Evolutionary conservation across 768 basidiomycete species (phyloP), one percentile per base, ranked within the genome.

Genomic region (Crepidotus variabilis): DNA sequence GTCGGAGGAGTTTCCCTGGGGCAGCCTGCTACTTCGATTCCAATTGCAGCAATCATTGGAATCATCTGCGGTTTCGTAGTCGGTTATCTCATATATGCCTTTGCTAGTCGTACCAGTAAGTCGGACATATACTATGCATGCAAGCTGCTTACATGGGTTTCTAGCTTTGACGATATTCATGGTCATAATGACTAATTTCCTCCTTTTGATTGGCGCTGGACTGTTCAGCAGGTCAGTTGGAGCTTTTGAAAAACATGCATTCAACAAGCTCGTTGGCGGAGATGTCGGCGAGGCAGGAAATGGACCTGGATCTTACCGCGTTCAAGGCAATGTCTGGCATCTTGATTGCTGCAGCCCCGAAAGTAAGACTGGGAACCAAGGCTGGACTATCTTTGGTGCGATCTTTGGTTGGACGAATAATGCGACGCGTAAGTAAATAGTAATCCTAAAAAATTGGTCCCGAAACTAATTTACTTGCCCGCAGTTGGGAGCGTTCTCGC

Each of bases 191-290:
- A 96, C 96, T 51, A 92, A 92, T 76, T 73, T 98, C 60, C 76
- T 98, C 48, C 81, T 98, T 61, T 85, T 98, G 64, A 92, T 99
- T 70, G 96, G 96, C 23, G 88, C 96, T 0, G 96, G 96, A 14
- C 81, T 99, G 23, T 94, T 96, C 75, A 88, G 87, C 62, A 90
- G 84, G 71, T 79, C 87, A 2, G 77, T 92, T 20, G 84, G 86
- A 62, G 73, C 80, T 33, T 93, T 93, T 75, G 73, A 98, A 68
- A 70, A 74, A 63, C 75, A 94, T 64, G 73, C 72, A 8, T 95
- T 84, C 75, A 82, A 85, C 61, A 61, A 66, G 0, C 71, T 90
- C 11, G 84, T 96, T 21, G 94, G 95, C 8, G 75, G 74, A 0
- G 84, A 91, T 56, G 83, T 84, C 2, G 90, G 89, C 63, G 88